phyloP scores from a whole-genome alignment of 805 yeast species.

The Lachancea sp. region DNA sequence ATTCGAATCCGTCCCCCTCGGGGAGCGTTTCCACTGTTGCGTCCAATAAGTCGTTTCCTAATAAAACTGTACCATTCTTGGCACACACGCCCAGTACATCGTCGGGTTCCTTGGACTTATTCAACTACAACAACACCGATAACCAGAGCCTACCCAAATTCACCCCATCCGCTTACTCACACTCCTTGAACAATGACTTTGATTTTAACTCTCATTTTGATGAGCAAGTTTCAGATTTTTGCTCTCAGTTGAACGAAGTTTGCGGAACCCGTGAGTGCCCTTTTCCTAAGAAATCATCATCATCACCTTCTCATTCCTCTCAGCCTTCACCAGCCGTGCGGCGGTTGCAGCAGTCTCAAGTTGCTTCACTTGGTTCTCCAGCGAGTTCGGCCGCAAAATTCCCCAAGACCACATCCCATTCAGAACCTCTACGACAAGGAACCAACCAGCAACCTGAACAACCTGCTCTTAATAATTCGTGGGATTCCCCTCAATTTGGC shows the following conservation, averaged over 20 bases:
- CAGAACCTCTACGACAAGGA: conserved; percentile 11
- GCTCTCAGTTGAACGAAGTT: conserved; percentile 67
- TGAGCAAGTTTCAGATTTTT: conserved; percentile 69
- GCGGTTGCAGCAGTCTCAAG: conserved; percentile 8
- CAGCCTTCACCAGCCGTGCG: not conserved
- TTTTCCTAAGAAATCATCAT: conserved; percentile 38
- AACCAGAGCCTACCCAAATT: conserved; percentile 8
- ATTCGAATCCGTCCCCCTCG: conserved; percentile 20
- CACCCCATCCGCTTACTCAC: conserved; percentile 7
- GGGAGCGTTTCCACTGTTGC: conserved; percentile 24
- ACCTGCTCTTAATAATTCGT: conserved; percentile 5
- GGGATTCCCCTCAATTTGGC: conserved; percentile 18
- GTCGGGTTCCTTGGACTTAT: conserved; percentile 9
- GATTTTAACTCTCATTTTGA: conserved; percentile 45
- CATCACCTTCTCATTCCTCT: not conserved
- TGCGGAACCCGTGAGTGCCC: conserved; percentile 76
- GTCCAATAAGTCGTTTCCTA: conserved; percentile 14
- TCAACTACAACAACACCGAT: conserved; percentile 4
- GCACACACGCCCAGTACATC: conserved; percentile 11
- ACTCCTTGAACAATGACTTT: conserved; percentile 22
- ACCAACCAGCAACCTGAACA: conserved; percentile 1
- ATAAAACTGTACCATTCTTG: conserved; percentile 3
- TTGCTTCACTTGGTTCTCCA: not conserved
- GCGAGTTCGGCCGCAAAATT: conserved; percentile 9
- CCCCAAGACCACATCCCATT: not conserved